Evolutionary conservation across 2,329 filamentous ascomycete species (phyloP).

Genomic region (Fusarium tanahbumbuense): DNA sequence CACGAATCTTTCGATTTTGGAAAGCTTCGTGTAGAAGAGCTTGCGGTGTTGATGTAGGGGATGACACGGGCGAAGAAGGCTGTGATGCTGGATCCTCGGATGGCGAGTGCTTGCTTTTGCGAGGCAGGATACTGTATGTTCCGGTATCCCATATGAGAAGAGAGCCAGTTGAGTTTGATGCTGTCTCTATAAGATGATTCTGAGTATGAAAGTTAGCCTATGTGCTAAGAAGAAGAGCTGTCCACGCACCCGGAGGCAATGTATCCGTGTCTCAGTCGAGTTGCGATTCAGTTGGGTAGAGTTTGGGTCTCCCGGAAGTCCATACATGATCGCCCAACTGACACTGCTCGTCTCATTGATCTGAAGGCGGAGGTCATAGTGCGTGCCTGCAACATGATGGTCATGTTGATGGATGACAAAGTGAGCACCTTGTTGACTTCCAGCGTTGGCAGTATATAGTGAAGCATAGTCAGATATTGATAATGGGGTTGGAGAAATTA

Average conservation of each 20-base stretch:
- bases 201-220: slow-evolving; percentile 38
- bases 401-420: slow-evolving; percentile 81
- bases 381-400: slow-evolving; percentile 74
- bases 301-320: slow-evolving; percentile 68
- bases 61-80: slow-evolving; percentile 29
- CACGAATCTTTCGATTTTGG: slow-evolving; percentile 65
- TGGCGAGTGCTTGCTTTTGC: slow-evolving; percentile 50
- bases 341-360: slow-evolving; percentile 75
- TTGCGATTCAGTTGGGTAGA: slow-evolving; percentile 65
- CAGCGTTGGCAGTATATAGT: slow-evolving; percentile 53
- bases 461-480: slow-evolving; percentile 50
- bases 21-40: slow-evolving; percentile 65
- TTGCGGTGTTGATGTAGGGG: slow-evolving; percentile 52
- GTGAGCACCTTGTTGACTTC: slow-evolving; percentile 57
- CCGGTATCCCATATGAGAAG: slow-evolving; percentile 73
- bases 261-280: slow-evolving; percentile 71
- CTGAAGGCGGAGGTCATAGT: slow-evolving; percentile 77
- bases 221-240: neutral
- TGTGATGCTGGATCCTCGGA: slow-evolving; percentile 48
- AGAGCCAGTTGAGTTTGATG: slow-evolving; percentile 64
- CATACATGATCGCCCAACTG: slow-evolving; percentile 74
- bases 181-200: slow-evolving; percentile 72
- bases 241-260: slow-evolving; percentile 67
- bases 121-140: slow-evolving; percentile 65
- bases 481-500: slow-evolving; percentile 48